These are phyloP conservation scores for Casuarina cunninghamiana DNA, from an alignment of 306 rosid genomes.

Conservation along the genomic window DNA sequence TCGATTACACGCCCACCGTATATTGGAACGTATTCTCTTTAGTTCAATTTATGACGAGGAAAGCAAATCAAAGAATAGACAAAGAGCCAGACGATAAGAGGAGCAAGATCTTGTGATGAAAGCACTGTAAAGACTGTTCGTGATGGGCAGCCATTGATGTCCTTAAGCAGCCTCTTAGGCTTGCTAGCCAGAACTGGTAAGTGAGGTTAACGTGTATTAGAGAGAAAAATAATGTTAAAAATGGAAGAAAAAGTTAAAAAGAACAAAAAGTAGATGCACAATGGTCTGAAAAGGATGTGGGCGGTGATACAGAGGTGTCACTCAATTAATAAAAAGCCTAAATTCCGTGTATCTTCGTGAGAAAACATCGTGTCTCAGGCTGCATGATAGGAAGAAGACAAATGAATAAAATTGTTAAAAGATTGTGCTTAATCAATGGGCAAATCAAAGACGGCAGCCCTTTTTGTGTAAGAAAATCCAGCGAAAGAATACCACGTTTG, in stretches of 20 bases:
- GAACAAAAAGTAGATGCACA: slow-evolving; percentile 2
- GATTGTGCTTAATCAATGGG: background rate
- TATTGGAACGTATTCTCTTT: too few species aligned
- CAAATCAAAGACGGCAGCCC: background rate
- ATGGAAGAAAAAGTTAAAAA: background rate
- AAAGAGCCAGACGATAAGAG: too few species aligned
- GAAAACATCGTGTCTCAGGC: too few species aligned
- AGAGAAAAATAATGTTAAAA: background rate
- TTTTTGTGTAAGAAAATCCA: too few species aligned
- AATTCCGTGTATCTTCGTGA: background rate
- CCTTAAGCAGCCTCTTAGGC: background rate
- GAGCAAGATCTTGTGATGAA: too few species aligned
- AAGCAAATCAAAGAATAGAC: too few species aligned
- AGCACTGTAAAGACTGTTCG: too few species aligned
- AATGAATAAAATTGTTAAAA: background rate
- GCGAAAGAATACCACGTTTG: too few species aligned
- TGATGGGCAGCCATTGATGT: too few species aligned
- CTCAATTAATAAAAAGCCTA: background rate
- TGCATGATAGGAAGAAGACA: background rate
- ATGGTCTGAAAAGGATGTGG: background rate
- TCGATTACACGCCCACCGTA: too few species aligned
- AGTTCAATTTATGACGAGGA: too few species aligned
- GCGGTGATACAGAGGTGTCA: background rate
- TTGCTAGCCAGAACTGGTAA: background rate
- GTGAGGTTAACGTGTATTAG: too few species aligned